Evolutionary conservation across 805 yeast genomes (phyloP).

Genomic region (Pichia heedii): DNA sequence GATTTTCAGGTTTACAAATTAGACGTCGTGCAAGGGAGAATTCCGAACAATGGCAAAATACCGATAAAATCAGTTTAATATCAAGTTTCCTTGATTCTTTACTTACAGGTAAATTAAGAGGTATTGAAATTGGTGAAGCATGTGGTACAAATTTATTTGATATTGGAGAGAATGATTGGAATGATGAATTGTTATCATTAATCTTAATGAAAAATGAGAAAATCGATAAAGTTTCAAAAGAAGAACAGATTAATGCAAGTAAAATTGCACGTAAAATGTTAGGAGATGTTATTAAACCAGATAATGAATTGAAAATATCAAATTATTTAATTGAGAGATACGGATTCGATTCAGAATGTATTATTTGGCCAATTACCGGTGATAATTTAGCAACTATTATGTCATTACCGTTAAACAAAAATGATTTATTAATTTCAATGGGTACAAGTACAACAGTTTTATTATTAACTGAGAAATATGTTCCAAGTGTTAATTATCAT

Average conservation of each 20-base stretch:
- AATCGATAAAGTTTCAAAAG: conserved; percentile 29
- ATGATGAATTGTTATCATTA: conserved; percentile 45
- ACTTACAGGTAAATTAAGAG: conserved; percentile 52
- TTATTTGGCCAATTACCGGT: conserved; percentile 74
- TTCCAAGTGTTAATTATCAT: conserved; percentile 76
- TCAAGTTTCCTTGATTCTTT: conserved; percentile 72
- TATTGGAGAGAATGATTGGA: conserved; percentile 45
- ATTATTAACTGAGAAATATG: conserved; percentile 66
- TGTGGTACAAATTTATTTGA: conserved; percentile 92
- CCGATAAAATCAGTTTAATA: conserved; percentile 61
- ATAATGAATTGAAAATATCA: conserved; percentile 44
- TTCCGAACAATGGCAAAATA: conserved; percentile 43
- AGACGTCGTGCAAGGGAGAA: conserved; percentile 52
- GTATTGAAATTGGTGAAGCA: conserved; percentile 76
- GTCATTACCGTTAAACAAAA: conserved; percentile 65
- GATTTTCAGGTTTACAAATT: conserved; percentile 91
- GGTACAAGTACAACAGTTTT: conserved; percentile 92
- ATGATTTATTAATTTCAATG: conserved; percentile 71
- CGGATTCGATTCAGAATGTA: conserved; percentile 50
- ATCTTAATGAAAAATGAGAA: conserved; percentile 43
- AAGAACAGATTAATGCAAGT: conserved; percentile 25
- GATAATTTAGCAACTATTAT: conserved; percentile 86
- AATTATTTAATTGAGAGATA: conserved; percentile 54
- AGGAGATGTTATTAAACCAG: conserved; percentile 42
- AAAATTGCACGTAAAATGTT: conserved; percentile 40